Conservation (phyloP, 2,329 filamentous ascomycete genomes). For the Trichophyton rubrum region DNA sequence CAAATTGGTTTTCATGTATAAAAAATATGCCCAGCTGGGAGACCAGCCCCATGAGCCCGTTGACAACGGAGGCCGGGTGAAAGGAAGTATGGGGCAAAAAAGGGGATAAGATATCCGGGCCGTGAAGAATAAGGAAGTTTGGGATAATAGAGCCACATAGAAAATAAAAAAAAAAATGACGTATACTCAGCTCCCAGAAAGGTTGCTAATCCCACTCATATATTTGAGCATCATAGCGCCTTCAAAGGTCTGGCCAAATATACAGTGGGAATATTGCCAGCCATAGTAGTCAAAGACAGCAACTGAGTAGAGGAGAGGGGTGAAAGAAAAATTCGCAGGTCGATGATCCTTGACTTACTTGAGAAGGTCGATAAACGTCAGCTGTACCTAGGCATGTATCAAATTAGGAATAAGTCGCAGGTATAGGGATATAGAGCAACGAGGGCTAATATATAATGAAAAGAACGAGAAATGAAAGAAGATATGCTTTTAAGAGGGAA, state of each 20-base stretch:
- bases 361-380: constrained; percentile 37
- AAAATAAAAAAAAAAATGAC: neutral
- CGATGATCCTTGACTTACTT: constrained; percentile 28
- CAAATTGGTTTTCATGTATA: neutral
- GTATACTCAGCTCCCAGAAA: neutral
- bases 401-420: constrained; percentile 14
- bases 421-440: constrained; percentile 5
- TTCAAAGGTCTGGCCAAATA: constrained; percentile 6
- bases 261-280: constrained; percentile 8
- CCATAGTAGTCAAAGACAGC: neutral
- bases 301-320: constrained; percentile 4
- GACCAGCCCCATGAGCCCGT: neutral
- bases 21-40: neutral
- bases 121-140: neutral
- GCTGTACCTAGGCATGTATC: constrained; percentile 22
- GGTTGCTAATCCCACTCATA: neutral
- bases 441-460: constrained; percentile 3
- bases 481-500: neutral
- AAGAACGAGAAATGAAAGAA: constrained; percentile 2
- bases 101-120: neutral
- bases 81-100: neutral
- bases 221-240: constrained; percentile 4
- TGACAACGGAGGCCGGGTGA: neutral
- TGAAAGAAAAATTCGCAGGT: constrained; percentile 8
- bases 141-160: neutral